phyloP scores from a whole-genome alignment of 495 filamentous ascomycete genomes.

The Trypethelium eluteriae region DNA sequence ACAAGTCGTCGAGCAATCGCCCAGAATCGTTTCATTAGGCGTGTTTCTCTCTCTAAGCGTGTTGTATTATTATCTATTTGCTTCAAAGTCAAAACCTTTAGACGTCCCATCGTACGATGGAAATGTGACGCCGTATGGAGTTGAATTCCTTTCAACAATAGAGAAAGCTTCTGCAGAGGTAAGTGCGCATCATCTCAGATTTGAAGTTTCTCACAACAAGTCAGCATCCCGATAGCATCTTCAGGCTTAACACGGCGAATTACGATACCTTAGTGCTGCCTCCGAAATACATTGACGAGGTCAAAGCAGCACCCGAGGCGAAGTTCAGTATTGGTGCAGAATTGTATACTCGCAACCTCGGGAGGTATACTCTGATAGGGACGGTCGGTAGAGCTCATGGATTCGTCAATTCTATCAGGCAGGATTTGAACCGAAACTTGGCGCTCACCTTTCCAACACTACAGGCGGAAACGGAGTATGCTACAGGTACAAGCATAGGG shows the following conservation, averaged over 20 bases:
- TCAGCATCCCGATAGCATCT: not conserved
- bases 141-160: no score
- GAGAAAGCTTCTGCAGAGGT: no score
- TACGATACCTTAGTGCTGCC: conserved; percentile 18
- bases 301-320: conserved; percentile 1
- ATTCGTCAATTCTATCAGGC: not conserved
- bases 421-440: not conserved
- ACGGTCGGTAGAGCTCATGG: not conserved
- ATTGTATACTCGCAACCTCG: not conserved
- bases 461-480: not conserved
- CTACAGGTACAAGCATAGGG: not conserved
- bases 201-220: no score
- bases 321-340: not conserved
- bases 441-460: not conserved
- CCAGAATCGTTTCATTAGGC: no score
- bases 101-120: no score
- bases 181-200: no score
- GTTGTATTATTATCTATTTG: no score
- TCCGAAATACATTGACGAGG: conserved; percentile 15
- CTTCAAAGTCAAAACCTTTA: no score
- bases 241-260: conserved; percentile 15
- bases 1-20: no score
- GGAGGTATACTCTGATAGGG: not conserved
- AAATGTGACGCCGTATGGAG: no score
- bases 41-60: no score